These are phyloP conservation scores for Flaveria sonorensis DNA, from an alignment of 129 eudicot genomes.

Conservation along the genomic window DNA sequence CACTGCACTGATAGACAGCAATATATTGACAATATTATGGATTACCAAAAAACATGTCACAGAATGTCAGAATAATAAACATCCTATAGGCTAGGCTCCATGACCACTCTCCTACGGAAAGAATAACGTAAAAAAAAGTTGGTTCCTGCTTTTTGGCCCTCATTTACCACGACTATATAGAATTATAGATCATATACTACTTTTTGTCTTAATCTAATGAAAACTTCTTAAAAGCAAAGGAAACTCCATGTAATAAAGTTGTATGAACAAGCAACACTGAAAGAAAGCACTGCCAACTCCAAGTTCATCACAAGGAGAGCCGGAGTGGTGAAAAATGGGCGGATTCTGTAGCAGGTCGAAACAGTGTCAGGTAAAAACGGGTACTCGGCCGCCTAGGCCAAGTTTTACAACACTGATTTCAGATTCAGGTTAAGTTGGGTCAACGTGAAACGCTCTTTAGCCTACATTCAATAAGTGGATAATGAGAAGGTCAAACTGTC, in stretches of 20 bases:
- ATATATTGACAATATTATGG: conserved; percentile 15
- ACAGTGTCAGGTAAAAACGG: not conserved
- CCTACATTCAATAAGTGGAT: not conserved
- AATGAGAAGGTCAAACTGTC: not conserved
- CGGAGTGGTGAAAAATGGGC: not conserved
- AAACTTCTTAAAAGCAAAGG: not conserved
- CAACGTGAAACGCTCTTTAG: not conserved
- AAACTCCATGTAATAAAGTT: not conserved
- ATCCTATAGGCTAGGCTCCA: not conserved
- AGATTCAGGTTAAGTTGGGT: not conserved
- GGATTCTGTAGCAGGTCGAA: not conserved
- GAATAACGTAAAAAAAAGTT: not conserved
- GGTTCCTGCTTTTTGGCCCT: not conserved
- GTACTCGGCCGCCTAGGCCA: not conserved
- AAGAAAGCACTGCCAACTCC: conserved; percentile 3
- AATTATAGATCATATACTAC: not conserved
- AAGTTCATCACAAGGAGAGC: not conserved
- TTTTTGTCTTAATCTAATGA: not conserved
- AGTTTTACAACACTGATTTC: too few species aligned
- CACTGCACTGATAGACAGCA: conserved; percentile 77
- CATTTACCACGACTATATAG: not conserved
- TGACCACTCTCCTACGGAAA: not conserved
- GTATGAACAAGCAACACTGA: conserved; percentile 1
- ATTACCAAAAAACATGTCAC: too few species aligned
- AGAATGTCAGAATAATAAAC: not conserved